Evolutionary conservation across 306 rosid genomes (phyloP).

Genomic region (Clitoria ternatea): DNA sequence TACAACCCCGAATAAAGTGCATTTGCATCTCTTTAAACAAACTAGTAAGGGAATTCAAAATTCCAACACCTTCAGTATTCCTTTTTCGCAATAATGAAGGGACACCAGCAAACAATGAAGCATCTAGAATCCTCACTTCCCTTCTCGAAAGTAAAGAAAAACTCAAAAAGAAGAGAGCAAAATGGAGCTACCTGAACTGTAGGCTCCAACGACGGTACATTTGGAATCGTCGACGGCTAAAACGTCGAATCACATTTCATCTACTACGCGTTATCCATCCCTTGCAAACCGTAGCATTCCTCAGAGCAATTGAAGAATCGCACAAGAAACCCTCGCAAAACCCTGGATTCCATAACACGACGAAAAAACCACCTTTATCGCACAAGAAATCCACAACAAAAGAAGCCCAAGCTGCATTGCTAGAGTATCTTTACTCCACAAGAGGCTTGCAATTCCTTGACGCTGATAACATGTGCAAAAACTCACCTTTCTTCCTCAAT

Average conservation of each 20-base stretch:
- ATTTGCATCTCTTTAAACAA: conserved; percentile 25
- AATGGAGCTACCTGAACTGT: conserved; percentile 10
- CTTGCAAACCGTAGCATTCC: conserved; percentile 1
- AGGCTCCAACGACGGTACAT: neutral
- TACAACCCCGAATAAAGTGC: conserved; percentile 22
- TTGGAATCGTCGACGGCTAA: conserved; percentile 6
- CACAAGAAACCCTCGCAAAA: neutral
- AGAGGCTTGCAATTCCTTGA: conserved; percentile 59
- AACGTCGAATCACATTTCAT: conserved; percentile 21
- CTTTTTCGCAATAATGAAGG: no score
- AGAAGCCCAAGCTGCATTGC: conserved; percentile 66
- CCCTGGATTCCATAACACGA: conserved; percentile 44
- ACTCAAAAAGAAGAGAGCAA: neutral
- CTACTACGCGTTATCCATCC: conserved; percentile 14
- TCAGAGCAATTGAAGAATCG: neutral
- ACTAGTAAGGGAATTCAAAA: conserved; percentile 16
- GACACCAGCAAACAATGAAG: no score
- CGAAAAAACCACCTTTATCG: neutral
- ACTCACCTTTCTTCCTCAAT: conserved; percentile 57
- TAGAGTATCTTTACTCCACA: conserved; percentile 70
- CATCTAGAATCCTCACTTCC: no score
- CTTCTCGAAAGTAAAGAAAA: neutral
- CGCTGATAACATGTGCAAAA: conserved; percentile 76
- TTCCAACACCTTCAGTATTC: conserved; percentile 13
- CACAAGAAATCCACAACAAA: neutral